Evolutionary conservation across 1,139 yeast genomes (phyloP).

Genomic region (Diutina scorzettiae): DNA sequence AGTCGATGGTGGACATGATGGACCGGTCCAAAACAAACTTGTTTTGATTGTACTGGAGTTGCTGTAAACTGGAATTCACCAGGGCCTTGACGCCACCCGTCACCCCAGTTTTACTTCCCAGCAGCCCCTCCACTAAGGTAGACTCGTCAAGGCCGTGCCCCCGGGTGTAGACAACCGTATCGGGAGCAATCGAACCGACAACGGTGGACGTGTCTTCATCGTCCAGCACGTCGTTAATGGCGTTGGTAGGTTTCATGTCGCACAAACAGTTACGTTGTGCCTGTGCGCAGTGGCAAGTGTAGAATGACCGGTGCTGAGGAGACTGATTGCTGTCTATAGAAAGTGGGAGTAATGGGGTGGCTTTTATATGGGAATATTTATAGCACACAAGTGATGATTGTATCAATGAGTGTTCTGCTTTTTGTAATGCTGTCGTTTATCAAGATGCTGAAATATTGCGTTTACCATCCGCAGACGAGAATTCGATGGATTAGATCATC

Average conservation of each 20-base stretch:
- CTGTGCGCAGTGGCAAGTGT: no score
- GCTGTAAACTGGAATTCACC: slow-evolving; percentile 26
- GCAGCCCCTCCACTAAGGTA: slow-evolving; percentile 5
- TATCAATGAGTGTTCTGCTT: no score
- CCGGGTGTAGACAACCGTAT: not conserved
- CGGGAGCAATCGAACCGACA: not conserved
- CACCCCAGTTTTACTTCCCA: not conserved
- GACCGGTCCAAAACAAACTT: slow-evolving; percentile 50
- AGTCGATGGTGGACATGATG: slow-evolving; percentile 42
- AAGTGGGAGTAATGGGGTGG: no score
- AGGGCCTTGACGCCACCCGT: not conserved
- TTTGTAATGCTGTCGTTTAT: no score
- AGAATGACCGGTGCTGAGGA: no score
- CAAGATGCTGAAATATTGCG: no score
- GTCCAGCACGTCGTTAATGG: not conserved
- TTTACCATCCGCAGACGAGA: no score
- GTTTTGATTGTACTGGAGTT: slow-evolving; percentile 59
- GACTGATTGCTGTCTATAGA: no score
- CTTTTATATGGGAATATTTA: no score
- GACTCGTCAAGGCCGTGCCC: not conserved
- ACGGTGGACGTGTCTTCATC: not conserved
- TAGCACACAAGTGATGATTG: no score
- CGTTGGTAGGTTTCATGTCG: not conserved
- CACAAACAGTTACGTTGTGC: no score
- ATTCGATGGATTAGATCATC: no score